A percentile compares a stretch with the other conserved stretches of the same genome.
These are phyloP conservation scores for Mycena venus DNA, from an alignment of 768 basidiomycete genomes.

Conservation along the genomic window DNA sequence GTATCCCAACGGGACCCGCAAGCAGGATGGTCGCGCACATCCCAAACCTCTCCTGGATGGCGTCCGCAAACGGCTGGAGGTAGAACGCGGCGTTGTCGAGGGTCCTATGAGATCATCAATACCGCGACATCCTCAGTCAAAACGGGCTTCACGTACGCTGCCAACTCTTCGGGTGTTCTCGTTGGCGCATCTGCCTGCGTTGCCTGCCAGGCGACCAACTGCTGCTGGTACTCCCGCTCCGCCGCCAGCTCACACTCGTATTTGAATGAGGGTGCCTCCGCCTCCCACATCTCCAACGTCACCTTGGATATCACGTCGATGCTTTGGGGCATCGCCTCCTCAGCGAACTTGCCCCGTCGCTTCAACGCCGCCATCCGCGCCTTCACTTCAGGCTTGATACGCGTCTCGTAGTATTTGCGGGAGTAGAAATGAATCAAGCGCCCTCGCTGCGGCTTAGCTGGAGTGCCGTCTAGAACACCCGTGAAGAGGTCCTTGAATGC, in stretches of 20 bases:
- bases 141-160: background rate
- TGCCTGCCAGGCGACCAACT: background rate
- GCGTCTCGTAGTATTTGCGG: background rate
- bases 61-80: constrained; percentile 6
- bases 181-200: background rate
- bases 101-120: background rate
- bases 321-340: background rate
- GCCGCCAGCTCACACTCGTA: background rate
- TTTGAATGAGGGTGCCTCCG: background rate
- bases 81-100: background rate
- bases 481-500: background rate
- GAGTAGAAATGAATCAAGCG: background rate
- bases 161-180: background rate
- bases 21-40: background rate
- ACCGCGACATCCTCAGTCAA: background rate
- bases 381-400: background rate
- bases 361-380: background rate
- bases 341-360: background rate
- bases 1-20: background rate
- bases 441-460: background rate
- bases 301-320: background rate
- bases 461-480: background rate
- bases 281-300: background rate
- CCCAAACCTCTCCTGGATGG: background rate
- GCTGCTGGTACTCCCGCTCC: background rate